Evolutionary conservation across 2,329 filamentous ascomycete genomes (phyloP).

Genomic region (Akanthomyces muscarius): DNA sequence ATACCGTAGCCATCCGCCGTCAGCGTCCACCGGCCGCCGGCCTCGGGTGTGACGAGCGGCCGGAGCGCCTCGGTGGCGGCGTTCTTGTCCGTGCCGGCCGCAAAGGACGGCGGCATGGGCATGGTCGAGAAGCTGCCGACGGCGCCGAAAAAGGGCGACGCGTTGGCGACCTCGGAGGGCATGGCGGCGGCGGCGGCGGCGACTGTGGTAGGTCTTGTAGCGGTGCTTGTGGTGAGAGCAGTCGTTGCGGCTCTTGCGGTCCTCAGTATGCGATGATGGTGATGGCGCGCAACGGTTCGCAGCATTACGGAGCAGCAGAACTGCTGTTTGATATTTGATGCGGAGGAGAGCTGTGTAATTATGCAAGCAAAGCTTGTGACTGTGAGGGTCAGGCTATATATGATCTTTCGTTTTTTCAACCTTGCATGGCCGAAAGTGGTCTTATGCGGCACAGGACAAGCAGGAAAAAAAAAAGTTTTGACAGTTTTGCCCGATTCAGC

Average conservation of each 20-base stretch:
- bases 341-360: background rate
- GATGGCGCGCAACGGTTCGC: background rate
- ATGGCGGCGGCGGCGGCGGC: background rate
- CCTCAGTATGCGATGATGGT: background rate
- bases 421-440: conserved; percentile 1
- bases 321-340: background rate
- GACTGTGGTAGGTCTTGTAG: background rate
- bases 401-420: no score
- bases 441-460: background rate
- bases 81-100: conserved; percentile 41
- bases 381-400: background rate
- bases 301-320: conserved; percentile 1
- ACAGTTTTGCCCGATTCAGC: background rate
- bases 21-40: conserved; percentile 46
- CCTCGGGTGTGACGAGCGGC: conserved; percentile 37
- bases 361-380: background rate
- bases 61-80: conserved; percentile 33
- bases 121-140: conserved; percentile 22
- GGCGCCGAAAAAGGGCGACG: conserved; percentile 10
- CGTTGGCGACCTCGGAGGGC: conserved; percentile 10
- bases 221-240: background rate
- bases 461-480: background rate
- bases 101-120: conserved; percentile 36
- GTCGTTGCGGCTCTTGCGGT: background rate
- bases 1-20: conserved; percentile 49